Base-by-base conservation (phyloP, 495 filamentous ascomycete genomes). In the Annulohypoxylon bovei region DNA sequence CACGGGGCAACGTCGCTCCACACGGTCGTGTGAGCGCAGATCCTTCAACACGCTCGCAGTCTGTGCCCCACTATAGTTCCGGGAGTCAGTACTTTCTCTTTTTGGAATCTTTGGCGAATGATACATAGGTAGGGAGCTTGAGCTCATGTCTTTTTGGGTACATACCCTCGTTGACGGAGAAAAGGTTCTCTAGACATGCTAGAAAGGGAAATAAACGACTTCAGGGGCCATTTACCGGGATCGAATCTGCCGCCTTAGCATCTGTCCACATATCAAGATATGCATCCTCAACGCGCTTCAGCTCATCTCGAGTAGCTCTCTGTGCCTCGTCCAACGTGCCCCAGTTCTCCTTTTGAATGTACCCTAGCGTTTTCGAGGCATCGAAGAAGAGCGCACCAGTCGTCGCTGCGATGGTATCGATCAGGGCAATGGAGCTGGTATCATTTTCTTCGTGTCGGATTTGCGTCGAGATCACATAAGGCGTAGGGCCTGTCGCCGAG, bases 251-350 rank as follows among this genome's bases (percentile, higher is more conserved):
- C 1, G 82, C 83, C 28, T 74, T 80, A 0, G 75, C 72, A 73
- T 82, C 81, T 1, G 79, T 84, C 81, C 81, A 84, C 81, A 85
- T 82, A 46, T 85, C 83, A 1, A 85, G 74, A 53, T 84, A 84
- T 1, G 77, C 81, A 44, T 85, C 83, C 7, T 78, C 82, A 0
- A 79, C 78, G 23, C 79, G 73, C 66, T 78, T 80, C 28, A 85
- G 77, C 62, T 81, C 55, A 0, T 82, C 80, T 14, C 83, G 75
- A 16, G 56, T 71, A 1, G 74, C 74, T 1, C 77, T 69, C 14
- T 72, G 58, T 23, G 56, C 56, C 2, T 60, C 74, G 0, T 75
- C 65, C 14, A 83, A 63, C 4, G 75, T 65, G 3, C 57, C 65
- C 83, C 83, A 85, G 70, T 75, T 76, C 71, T 85, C 81, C 40